Percentiles rank a stretch among this genome's conserved stretches.
phyloP scores from a whole-genome alignment of 768 basidiomycete genomes.

The Dioszegia aurantiaca region DNA sequence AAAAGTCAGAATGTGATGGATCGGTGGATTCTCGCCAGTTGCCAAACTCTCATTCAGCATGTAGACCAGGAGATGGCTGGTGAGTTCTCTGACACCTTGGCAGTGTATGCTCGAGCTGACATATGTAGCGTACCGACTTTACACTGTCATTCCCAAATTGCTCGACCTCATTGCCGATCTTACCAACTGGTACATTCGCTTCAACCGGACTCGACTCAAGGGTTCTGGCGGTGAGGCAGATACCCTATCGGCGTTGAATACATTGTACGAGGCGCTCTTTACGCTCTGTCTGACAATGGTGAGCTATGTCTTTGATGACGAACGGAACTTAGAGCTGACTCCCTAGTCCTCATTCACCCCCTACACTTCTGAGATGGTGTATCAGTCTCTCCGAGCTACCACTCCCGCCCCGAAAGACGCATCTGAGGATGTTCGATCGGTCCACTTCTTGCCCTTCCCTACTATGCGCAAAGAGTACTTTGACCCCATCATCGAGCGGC shows the following conservation, averaged over 20 bases:
- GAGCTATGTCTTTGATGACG: slow-evolving; percentile 31
- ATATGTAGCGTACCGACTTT: slow-evolving; percentile 74
- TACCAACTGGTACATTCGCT: slow-evolving; percentile 99
- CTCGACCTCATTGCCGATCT: slow-evolving; percentile 90
- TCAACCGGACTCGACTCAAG: slow-evolving; percentile 92
- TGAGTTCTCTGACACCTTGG: slow-evolving; percentile 36
- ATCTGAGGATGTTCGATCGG: slow-evolving; percentile 71
- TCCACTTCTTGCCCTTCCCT: slow-evolving; percentile 95
- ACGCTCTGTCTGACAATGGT: slow-evolving; percentile 96
- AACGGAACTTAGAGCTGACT: background rate
- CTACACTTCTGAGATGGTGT: slow-evolving; percentile 93
- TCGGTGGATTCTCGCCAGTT: slow-evolving; percentile 95
- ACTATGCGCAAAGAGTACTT: slow-evolving; percentile 91
- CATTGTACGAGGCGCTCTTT: slow-evolving; percentile 89
- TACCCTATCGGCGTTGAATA: slow-evolving; percentile 82
- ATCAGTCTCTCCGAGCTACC: slow-evolving; percentile 85
- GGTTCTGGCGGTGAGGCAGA: slow-evolving; percentile 90
- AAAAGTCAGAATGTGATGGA: slow-evolving; percentile 94
- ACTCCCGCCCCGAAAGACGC: slow-evolving; percentile 58
- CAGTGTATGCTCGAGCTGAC: background rate
- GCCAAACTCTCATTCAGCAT: slow-evolving; percentile 88
- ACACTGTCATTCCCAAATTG: slow-evolving; percentile 93
- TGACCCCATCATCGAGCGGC: slow-evolving; percentile 85
- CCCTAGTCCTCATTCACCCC: slow-evolving; percentile 92
- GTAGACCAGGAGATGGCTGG: slow-evolving; percentile 92